A percentile compares a stretch with the other conserved stretches of the same genome.
phyloP scores from a whole-genome alignment of 192 early-diverging fungal species.

The Linnemannia schmuckeri region DNA sequence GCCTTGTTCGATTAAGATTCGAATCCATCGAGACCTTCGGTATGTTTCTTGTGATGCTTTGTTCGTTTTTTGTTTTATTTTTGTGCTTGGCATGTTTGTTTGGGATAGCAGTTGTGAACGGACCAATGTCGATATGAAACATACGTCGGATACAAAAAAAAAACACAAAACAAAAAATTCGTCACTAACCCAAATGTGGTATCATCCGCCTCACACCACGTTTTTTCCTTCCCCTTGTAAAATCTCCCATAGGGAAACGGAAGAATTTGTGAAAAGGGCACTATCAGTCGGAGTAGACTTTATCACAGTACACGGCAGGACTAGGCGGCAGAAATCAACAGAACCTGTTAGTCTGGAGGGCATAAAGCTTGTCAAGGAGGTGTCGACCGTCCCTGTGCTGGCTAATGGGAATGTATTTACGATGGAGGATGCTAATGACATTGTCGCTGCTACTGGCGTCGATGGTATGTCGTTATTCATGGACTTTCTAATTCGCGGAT shows the following conservation, averaged over 20 bases:
- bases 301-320: conserved; percentile 93
- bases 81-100: background rate
- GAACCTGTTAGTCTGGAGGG: conserved; percentile 86
- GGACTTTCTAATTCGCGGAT: background rate
- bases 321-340: conserved; percentile 81
- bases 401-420: conserved; percentile 92
- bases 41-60: conserved; percentile 22
- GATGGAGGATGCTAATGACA: conserved; percentile 77
- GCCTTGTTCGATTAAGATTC: conserved; percentile 91
- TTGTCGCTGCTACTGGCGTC: conserved; percentile 82
- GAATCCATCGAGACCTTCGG: conserved; percentile 81
- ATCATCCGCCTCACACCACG: background rate
- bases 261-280: conserved; percentile 88
- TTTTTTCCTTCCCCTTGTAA: background rate
- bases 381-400: conserved; percentile 82
- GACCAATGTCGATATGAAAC: background rate
- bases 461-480: conserved; percentile 66
- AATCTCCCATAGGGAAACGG: conserved; percentile 68
- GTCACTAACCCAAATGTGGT: background rate
- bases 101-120: too few species aligned
- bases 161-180: background rate
- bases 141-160: background rate
- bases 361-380: conserved; percentile 87
- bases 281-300: conserved; percentile 91
- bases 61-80: background rate